phyloP scores from a whole-genome alignment of 2,329 filamentous ascomycete species.

The Aspergillus terreus region DNA sequence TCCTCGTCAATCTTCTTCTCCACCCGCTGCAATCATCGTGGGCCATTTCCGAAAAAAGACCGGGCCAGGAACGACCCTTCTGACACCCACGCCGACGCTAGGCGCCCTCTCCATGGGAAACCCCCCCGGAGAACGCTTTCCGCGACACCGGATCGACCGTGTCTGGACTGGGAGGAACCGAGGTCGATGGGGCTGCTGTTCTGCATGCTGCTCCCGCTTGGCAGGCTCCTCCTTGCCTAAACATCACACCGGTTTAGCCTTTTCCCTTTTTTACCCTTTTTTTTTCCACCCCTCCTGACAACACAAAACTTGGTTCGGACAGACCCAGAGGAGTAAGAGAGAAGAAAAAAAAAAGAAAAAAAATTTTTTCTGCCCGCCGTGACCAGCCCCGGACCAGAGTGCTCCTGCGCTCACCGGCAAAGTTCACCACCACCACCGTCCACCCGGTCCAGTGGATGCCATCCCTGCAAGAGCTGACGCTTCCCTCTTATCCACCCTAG shows the following conservation, averaged over 20 bases:
- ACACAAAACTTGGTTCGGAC: no score
- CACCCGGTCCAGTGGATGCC: background rate
- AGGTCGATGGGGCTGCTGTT: background rate
- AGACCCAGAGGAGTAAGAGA: no score
- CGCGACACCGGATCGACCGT: constrained; percentile 7
- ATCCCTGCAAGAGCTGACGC: background rate
- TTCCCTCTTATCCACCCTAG: no score
- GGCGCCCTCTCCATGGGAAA: constrained; percentile 1
- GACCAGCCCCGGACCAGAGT: background rate
- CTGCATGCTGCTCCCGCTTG: background rate
- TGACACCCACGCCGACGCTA: constrained; percentile 4
- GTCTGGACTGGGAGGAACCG: constrained; percentile 1
- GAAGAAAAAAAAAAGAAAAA: no score
- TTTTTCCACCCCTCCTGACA: no score
- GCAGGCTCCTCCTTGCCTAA: constrained; percentile 1
- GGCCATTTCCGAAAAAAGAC: background rate
- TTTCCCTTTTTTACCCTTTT: no score
- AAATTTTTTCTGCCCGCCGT: no score
- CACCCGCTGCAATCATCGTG: background rate
- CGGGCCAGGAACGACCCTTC: background rate
- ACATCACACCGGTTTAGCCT: constrained; percentile 1
- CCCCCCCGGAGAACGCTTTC: constrained; percentile 14
- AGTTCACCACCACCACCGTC: background rate
- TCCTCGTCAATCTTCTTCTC: background rate
- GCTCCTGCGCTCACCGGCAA: background rate